These are phyloP conservation scores for Polysphondylium violaceum DNA, from an alignment of 78 protist species.

Conservation along the genomic window DNA sequence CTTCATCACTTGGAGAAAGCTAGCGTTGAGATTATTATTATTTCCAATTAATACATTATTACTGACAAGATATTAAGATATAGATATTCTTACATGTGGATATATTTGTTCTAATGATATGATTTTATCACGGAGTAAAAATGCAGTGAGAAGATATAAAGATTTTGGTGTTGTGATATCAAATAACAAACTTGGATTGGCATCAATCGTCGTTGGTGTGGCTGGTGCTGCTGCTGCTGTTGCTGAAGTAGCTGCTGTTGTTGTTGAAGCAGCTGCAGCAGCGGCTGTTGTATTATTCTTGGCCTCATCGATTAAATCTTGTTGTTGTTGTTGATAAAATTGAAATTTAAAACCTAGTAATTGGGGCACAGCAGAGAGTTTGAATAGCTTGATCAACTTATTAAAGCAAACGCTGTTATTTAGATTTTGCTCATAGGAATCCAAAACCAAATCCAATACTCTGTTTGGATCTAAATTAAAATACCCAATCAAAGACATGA, in stretches of 20 bases:
- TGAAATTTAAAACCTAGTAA: constrained; percentile 73
- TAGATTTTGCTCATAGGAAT: constrained; percentile 60
- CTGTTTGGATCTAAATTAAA: constrained; percentile 91
- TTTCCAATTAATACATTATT: no score
- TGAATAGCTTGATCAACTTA: constrained; percentile 28
- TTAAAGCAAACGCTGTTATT: constrained; percentile 2
- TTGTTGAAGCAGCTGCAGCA: not conserved
- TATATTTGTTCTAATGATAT: constrained; percentile 61
- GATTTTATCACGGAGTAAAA: constrained; percentile 16
- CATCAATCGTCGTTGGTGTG: not conserved
- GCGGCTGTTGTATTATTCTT: no score
- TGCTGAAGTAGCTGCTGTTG: not conserved
- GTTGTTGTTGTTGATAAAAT: no score
- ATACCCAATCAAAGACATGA: constrained; percentile 77
- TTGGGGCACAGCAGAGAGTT: constrained; percentile 48
- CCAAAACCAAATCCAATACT: constrained; percentile 85
- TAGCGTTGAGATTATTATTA: no score
- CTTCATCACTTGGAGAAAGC: constrained; percentile 58
- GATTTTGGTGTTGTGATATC: constrained; percentile 41
- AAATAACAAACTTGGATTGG: not conserved
- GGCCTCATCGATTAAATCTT: not conserved
- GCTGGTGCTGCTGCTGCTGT: not conserved
- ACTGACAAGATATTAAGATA: not conserved
- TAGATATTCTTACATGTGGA: constrained; percentile 51
- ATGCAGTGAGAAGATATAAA: constrained; percentile 42